Evolutionary conservation across 2,329 filamentous ascomycete genomes (phyloP), one percentile per base, ranked within the genome.

Genomic region (Pseudocercospora fijiensis): DNA sequence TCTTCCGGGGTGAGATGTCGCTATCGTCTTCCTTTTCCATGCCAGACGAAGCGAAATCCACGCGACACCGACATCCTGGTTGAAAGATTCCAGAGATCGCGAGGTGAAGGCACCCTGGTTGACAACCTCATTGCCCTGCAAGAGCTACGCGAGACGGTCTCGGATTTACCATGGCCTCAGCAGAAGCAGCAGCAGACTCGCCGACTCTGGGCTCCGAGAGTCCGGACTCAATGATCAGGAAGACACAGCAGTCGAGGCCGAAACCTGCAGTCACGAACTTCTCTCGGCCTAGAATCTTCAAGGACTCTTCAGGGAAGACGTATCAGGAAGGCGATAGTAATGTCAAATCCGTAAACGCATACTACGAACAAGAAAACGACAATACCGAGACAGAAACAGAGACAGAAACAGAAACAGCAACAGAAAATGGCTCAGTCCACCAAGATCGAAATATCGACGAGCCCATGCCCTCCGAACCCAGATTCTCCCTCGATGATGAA

Each of bases 261-360:
- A 20, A 20, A 10, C 20, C 53, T 3, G 5, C 27, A 16, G n/a
- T 20, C 26, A 37, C 22, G 18, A 64, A 64, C 58, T 64, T 61
- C 53, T 64, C 62, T 13, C 62, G 62, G 22, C 62, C 53, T 8
- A 26, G 57, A 18, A 58, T 49, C 41, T 33, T 28, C 57, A 49
- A 47, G 24, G 16, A 27, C 7, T 49, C 52, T 51, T 56, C 60
- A 9, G 30, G 30, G 16, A 28, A 43, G 33, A 56, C n/a, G 37
- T 53, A 37, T 52, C 22, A 37, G 13, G 33, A 56, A 16, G 53
- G 52, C 22, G 33, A 57, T n/a, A 41, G 16, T 20, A 45, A 61
- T 43, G 55, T 62, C 10, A 63, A 60, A 27, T 41, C 62, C 13
- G 57, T 60, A 10, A 43, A 60, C 10, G 62, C 62, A 28, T 60